Percentiles rank a stretch among this genome's conserved stretches.
Conservation (phyloP, 345 rosid genomes). For the Triadica sebifera region DNA sequence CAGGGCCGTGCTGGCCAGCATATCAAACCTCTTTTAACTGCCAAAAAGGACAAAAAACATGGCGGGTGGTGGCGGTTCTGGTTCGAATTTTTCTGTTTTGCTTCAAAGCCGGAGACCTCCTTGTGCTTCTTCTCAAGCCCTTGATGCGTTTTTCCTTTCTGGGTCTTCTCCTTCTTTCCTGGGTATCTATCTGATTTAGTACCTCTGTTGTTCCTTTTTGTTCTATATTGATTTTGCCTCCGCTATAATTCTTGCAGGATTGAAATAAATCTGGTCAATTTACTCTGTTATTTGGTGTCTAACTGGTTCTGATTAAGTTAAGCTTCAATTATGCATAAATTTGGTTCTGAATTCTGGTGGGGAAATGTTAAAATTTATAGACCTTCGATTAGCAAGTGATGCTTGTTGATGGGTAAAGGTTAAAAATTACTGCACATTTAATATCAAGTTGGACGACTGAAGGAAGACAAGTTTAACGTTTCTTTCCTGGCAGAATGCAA, state of each 20-base stretch:
- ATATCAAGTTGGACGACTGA: not conserved
- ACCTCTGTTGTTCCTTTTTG: too few relatives aligned
- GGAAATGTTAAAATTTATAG: not conserved
- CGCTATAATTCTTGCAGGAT: too few relatives aligned
- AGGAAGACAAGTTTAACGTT: not conserved
- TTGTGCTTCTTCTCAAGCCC: slow-evolving; percentile 35
- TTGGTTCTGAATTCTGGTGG: not conserved
- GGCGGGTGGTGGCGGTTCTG: slow-evolving; percentile 41
- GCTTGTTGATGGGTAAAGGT: not conserved
- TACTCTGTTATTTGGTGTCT: not conserved
- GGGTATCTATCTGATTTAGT: slow-evolving; percentile 26
- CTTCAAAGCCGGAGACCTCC: slow-evolving; percentile 43
- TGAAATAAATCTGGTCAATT: not conserved
- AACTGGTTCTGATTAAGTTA: not conserved
- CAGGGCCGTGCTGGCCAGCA: slow-evolving; percentile 25
- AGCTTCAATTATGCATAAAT: not conserved
- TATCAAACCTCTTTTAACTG: slow-evolving; percentile 13
- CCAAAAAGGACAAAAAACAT: slow-evolving; percentile 20
- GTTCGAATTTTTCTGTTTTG: slow-evolving; percentile 39
- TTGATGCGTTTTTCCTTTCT: slow-evolving; percentile 45
- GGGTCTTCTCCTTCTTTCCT: slow-evolving; percentile 45
- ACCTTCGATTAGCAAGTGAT: not conserved
- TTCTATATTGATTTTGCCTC: not conserved
- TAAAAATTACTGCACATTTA: too few relatives aligned
- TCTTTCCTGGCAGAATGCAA: not conserved